These are phyloP conservation scores for Phytophthora colocasiae DNA, from an alignment of 352 stramenopile species.

Conservation along the genomic window DNA sequence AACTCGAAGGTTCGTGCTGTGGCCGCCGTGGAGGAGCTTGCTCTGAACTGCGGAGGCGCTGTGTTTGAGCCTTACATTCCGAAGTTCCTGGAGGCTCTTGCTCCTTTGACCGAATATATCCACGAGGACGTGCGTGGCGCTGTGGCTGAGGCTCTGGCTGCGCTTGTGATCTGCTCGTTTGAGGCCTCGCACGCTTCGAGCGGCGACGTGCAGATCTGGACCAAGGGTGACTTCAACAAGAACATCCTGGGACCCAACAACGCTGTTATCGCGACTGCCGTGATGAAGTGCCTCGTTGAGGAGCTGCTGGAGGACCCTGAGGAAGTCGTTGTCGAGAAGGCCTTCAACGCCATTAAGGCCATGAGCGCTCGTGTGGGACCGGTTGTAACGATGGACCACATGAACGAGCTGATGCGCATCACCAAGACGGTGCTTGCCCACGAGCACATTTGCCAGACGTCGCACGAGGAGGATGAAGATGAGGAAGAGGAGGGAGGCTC, in stretches of 20 bases:
- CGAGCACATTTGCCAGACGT: constrained; percentile 92
- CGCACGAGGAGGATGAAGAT: constrained; percentile 89
- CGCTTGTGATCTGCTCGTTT: constrained; percentile 88
- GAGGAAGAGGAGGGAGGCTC: constrained; percentile 95
- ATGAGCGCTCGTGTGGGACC: constrained; percentile 94
- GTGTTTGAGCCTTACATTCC: constrained; percentile 88
- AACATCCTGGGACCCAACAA: constrained; percentile 83
- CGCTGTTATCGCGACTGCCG: constrained; percentile 71
- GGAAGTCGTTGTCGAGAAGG: constrained; percentile 94
- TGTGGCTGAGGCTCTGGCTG: constrained; percentile 80
- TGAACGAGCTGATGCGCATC: constrained; percentile 87
- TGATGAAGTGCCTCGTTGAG: constrained; percentile 81
- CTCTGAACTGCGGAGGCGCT: constrained; percentile 74
- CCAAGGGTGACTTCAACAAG: constrained; percentile 85
- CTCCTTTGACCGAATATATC: constrained; percentile 85
- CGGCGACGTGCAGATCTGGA: constrained; percentile 86
- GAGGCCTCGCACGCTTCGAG: constrained; percentile 75
- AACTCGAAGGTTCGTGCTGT: constrained; percentile 89
- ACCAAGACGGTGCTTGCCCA: constrained; percentile 89
- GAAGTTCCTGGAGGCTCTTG: constrained; percentile 83
- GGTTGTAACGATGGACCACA: constrained; percentile 91
- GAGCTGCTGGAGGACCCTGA: constrained; percentile 86
- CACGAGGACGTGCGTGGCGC: constrained; percentile 87
- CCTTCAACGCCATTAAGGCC: constrained; percentile 95
- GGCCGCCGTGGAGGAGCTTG: constrained; percentile 84